Evolutionary conservation across 495 filamentous ascomycete species (phyloP), one percentile per base, ranked within the genome.

Genomic region (Tuber borchii): DNA sequence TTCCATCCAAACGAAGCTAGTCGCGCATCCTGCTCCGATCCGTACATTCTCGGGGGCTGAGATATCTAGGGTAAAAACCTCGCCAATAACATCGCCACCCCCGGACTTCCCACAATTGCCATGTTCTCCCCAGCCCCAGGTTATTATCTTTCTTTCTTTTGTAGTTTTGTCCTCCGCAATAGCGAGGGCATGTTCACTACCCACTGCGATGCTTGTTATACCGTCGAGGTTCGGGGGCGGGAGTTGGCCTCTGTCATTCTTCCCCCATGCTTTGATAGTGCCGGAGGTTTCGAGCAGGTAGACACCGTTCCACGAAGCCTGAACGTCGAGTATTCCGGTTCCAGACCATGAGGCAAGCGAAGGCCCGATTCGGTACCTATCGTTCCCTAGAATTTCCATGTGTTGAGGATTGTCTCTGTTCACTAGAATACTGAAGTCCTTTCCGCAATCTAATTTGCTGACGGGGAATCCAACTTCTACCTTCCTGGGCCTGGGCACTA

Each of bases 61-160:
- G 9, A 80, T 34, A 51, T 75, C 65, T n/a, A 76, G 56, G 71
- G 65, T 71, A 71, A 44, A 71, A 7, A 68, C 79, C 82, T 83
- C 31, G 79, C 86, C 85, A 79, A 93, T 87, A 22, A 87, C 80
- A 79, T 89, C 92, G 84, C 88, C 90, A 75, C 84, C 84, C 14
- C 87, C 91, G 69, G 89, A 90, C 56, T 74, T 74, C 34, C 95
- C 95, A 83, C 95, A 98, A 84, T 98, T 98, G 17, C 95, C 95
- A 87, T 99, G 95, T 85, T 97, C 93, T 1, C 93, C 94, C 95
- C 95, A 99, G 22, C 95, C 95, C 92, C 94, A 97, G 5, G 90
- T 88, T 56, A 93, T 83, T 19, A 97, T 84, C 34, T 81, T 84
- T 1, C 89, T 88, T 34, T 65, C 26, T 17, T 65, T 34, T 31